phyloP scores from a whole-genome alignment of 2,329 filamentous ascomycete species.

The Aspergillus neoniger region DNA sequence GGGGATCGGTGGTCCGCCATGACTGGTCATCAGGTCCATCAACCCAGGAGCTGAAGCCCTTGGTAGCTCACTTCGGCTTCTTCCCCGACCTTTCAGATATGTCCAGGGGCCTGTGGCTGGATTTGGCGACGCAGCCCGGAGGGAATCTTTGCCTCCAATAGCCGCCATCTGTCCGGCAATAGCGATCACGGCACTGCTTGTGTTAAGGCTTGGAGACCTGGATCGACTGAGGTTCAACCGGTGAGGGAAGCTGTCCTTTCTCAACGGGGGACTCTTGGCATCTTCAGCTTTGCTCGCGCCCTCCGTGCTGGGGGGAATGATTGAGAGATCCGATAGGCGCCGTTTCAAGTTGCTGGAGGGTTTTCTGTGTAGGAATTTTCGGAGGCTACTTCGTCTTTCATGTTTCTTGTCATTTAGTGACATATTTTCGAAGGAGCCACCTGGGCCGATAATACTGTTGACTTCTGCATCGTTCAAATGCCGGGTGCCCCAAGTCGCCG shows the following conservation, averaged over 20 bases:
- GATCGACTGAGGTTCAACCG: conserved; percentile 41
- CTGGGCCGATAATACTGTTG: conserved; percentile 47
- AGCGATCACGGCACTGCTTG: conserved; percentile 44
- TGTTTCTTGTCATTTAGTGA: conserved; percentile 42
- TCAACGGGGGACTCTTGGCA: conserved; percentile 24
- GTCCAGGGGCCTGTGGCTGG: conserved; percentile 46
- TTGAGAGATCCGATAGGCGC: conserved; percentile 36
- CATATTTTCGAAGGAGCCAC: conserved; percentile 46
- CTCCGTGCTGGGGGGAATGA: conserved; percentile 32
- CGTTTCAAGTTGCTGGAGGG: conserved; percentile 50
- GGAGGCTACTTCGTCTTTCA: conserved; percentile 50
- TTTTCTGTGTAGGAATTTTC: conserved; percentile 46
- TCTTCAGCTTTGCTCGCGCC: conserved; percentile 22
- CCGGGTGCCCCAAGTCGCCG: conserved; percentile 57
- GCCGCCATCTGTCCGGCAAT: conserved; percentile 50
- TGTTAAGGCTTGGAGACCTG: conserved; percentile 44
- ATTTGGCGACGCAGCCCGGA: conserved; percentile 51
- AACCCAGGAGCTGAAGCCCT: conserved; percentile 48
- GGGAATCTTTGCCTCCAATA: conserved; percentile 57
- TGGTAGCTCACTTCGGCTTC: conserved; percentile 61
- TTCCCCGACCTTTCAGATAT: conserved; percentile 49
- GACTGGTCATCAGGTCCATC: conserved; percentile 56
- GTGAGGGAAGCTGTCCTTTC: conserved; percentile 37
- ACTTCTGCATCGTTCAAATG: conserved; percentile 55
- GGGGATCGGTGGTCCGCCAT: conserved; percentile 61